Evolutionary conservation across 306 rosid species (phyloP), one percentile per base, ranked within the genome.

Genomic region (Hippophae rhamnoides): DNA sequence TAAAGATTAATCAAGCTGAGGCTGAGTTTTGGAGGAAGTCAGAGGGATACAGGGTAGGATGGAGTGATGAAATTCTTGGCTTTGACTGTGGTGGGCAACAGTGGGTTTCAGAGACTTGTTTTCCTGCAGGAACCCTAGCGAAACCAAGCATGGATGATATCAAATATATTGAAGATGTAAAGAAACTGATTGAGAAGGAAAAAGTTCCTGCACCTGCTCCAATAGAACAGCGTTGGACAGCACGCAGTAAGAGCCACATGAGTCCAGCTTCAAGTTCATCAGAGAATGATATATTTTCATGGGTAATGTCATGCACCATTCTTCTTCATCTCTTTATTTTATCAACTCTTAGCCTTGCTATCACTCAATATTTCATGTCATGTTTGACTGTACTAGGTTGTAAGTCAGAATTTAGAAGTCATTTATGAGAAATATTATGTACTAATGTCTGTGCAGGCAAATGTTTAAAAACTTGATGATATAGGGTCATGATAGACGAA

Each of bases 21-120:
- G 95, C 97, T 26, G 90, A 88, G 59, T 92, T 81, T 81, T 92
- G 99, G 99, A 72, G 58, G 69, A 92, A 88, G 75, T 88, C 94
- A 3, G 97, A 92, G 77, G 97, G 99, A 62, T 92, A 85, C 66
- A 81, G 95, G 76, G 94, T 93, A 53, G 99, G 99, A 75, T 93
- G 99, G 99, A 92, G 99, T 72, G 96, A 92, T 79, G 97, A 88
- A 81, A 84, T 92, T 75, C 76, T 92, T 75, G 97, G 96, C 51
- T 92, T 92, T 75, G 99, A 92, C 75, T 92, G 99, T 71, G 99
- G 99, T 65, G 97, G 99, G 58, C 99, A 92, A 70, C 99, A 88
- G 71, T 92, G 99, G 99, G 96, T 92, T 69, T 92, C 99, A 2
- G 96, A 92, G 74, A 88, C 86, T 47, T 93, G 99, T 63, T 84